Evolutionary conservation across 78 protist species (phyloP), one percentile per base, ranked within the genome.

Genomic region (Diacronema lutheri): DNA sequence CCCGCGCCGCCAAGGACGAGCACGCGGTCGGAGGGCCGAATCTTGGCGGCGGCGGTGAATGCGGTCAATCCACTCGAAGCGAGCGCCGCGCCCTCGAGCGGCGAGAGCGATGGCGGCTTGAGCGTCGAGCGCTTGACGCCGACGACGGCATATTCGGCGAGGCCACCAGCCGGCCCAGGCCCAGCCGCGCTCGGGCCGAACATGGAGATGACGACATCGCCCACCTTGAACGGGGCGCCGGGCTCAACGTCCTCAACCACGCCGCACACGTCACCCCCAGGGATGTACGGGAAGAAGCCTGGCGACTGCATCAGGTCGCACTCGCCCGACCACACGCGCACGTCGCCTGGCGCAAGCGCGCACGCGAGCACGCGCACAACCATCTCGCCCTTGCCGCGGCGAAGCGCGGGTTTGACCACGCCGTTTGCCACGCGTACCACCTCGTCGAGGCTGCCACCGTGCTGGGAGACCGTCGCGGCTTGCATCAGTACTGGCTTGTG

Each of bases 251-350:
- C 33, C 21, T 9, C 31, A 7, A 65, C 71, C 21, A 65, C 7
- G 71, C 71, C 71, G 71, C 71, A 9, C 71, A 65, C 71, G 71
- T 65, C 71, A 7, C 71, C 71, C 31, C 71, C 71, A 7, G 7
- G 71, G 6, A 65, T 7, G 33, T 65, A 65, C 71, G 41, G 31
- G 33, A 31, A 65, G 33, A 7, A 65, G 13, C 7, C 6, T 65
- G 71, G 41, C 41, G 3, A 7, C 71, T 65, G 31, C 13, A 65
- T 9, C 41, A 33, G 3, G 3, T 3, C 71, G 13, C 21, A 3
- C 31, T 65, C 21, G 41, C 71, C 71, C 23, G 41, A 31, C 21
- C 3, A 7, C 31, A 33, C 33, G 71, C 71, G 71, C 31, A 65
- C 33, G 33, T 65, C 71, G 31, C 71, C 71, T 65, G 71, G 71